Base-by-base conservation (phyloP, 1,284 basidiomycete species). In the Ustilago bromivora region DNA sequence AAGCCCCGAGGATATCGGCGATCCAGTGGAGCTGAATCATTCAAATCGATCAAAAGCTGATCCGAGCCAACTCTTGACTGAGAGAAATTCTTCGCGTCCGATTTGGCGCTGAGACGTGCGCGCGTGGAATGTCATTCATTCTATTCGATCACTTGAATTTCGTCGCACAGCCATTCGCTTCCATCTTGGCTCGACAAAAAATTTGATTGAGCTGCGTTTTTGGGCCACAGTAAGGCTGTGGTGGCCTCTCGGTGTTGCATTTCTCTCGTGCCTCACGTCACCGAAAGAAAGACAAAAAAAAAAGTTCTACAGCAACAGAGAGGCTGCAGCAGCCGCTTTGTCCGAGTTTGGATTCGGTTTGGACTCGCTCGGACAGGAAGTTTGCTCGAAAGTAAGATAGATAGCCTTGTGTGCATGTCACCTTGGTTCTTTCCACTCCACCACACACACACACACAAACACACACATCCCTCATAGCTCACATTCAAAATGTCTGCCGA, bases 41-140 rank as follows among this genome's bases (percentile, higher is more conserved):
- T 61, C 59, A 61, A 61, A 61, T 60, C 49, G 59, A 61, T 61
- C 38, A 41, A 54, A 15, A 53, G 35, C 32, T 31, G 51, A 54
- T 23, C 40, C 34, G 43, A 51, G 28, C 43, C 61, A 49, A 63
- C 32, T 41, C 19, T 11, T 49, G 51, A 19, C 35, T 15, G 61
- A 11, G 19, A 17, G 31, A 68, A 68, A 76, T 63, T 76, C 34
- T 76, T 71, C 56, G 65, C 59, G 57, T 66, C 68, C 56, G 53
- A 11, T 57, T 35, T 65, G 36, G 51, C 74, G 52, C 57, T 59
- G 56, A 61, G 38, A 23, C n/a, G 23, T 53, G 61, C 55, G 65
- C 61, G 40, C 52, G 57, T 36, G 32, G 57, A 66, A 65, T 76
- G 62, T 67, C 74, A 65, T 71, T 76, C 74, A 68, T 54, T 76